A percentile compares a stretch with the other conserved stretches of the same genome.
Conservation (phyloP, 208 protist species). For the Leishmania amazonensis region DNA sequence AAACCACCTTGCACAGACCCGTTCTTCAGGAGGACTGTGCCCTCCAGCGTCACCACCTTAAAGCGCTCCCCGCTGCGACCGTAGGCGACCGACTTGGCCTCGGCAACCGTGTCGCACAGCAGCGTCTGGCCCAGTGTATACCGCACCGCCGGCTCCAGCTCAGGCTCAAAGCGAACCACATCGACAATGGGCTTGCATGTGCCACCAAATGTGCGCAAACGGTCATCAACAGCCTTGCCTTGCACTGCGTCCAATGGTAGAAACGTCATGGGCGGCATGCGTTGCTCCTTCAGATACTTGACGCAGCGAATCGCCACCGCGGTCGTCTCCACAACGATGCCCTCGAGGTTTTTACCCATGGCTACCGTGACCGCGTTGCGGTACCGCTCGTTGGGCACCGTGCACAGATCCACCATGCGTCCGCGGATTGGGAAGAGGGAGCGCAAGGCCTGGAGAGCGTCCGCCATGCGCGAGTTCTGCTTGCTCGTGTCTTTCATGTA, state of each 20-base stretch:
- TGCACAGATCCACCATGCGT: conserved; percentile 94
- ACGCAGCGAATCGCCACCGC: conserved; percentile 94
- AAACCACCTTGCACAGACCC: conserved; percentile 96
- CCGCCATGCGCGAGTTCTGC: conserved; percentile 67
- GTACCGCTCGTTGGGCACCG: conserved; percentile 90
- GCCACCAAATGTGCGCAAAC: conserved; percentile 89
- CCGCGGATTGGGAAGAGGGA: conserved; percentile 91
- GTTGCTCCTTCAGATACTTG: conserved; percentile 96
- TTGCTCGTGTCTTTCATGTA: conserved; percentile 86
- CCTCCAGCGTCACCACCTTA: conserved; percentile 97
- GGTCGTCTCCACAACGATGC: conserved; percentile 96
- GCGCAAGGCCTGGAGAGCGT: conserved; percentile 92
- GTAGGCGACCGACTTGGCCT: conserved; percentile 93
- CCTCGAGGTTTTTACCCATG: conserved; percentile 96
- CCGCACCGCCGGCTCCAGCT: conserved; percentile 88
- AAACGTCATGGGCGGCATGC: conserved; percentile 94
- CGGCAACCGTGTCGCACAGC: conserved; percentile 94
- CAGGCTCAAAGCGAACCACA: conserved; percentile 89
- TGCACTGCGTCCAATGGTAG: conserved; percentile 94
- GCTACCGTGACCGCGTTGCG: conserved; percentile 94
- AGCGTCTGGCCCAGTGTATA: conserved; percentile 97
- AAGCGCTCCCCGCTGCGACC: conserved; percentile 59
- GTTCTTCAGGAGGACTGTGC: conserved; percentile 94
- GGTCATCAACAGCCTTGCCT: conserved; percentile 89
- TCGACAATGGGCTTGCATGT: conserved; percentile 94